A percentile compares a stretch with the other conserved stretches of the same genome.
These are phyloP conservation scores for Brassica napus DNA, from an alignment of 345 rosid genomes.

Conservation along the genomic window DNA sequence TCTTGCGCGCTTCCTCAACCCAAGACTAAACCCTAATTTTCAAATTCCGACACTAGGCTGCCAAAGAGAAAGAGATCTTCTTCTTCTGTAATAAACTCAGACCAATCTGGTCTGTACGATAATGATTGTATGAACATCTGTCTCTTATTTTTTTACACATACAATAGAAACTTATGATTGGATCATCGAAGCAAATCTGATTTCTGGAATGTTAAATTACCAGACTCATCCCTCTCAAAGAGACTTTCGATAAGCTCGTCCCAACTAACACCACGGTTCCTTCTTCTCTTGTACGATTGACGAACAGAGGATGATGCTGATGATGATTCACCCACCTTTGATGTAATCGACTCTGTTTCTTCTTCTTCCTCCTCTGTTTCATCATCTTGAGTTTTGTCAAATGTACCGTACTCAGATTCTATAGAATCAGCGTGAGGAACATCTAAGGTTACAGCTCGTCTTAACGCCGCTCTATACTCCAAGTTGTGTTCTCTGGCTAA, in stretches of 20 bases:
- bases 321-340: constrained; percentile 23
- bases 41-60: neutral
- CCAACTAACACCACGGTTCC: constrained; percentile 58
- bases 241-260: constrained; percentile 70
- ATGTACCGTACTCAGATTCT: constrained; percentile 79
- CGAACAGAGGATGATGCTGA: constrained; percentile 39
- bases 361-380: constrained; percentile 32
- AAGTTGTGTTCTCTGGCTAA: constrained; percentile 63
- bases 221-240: constrained; percentile 67
- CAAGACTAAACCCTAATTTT: constrained; percentile 30
- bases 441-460: constrained; percentile 72
- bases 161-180: neutral
- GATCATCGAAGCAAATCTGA: constrained; percentile 36
- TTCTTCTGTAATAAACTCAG: constrained; percentile 34
- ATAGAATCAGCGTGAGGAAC: constrained; percentile 74
- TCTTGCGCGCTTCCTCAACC: constrained; percentile 67
- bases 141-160: neutral
- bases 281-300: constrained; percentile 36
- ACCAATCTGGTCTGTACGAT: constrained; percentile 38
- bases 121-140: constrained; percentile 15
- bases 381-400: constrained; percentile 52
- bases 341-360: constrained; percentile 12
- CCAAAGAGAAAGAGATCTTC: neutral
- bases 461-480: constrained; percentile 82
- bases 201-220: constrained; percentile 54